Evolutionary conservation across 78 protist genomes (phyloP).

Genomic region (Isochrysis galbana): DNA sequence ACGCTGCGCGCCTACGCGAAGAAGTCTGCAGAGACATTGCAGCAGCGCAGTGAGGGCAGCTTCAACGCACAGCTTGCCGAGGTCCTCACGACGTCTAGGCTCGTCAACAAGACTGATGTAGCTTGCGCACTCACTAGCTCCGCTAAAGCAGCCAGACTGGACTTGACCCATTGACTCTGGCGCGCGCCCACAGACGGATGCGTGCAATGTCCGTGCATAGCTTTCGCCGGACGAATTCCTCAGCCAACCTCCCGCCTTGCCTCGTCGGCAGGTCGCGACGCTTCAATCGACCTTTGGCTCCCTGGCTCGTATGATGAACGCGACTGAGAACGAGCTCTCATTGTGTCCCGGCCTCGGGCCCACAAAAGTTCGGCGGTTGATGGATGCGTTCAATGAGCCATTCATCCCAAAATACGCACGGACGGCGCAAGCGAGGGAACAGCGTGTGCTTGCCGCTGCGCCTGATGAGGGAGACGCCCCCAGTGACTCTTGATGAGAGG

Average conservation of each 20-base stretch:
- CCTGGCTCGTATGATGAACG: background rate
- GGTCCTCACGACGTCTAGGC: background rate
- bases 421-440: too few relatives aligned
- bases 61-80: background rate
- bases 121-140: background rate
- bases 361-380: background rate
- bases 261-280: too few relatives aligned
- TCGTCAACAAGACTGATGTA: slow-evolving; percentile 53
- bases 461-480: too few relatives aligned
- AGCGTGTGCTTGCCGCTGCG: too few relatives aligned
- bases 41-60: background rate
- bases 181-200: background rate
- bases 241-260: too few relatives aligned
- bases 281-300: background rate
- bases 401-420: background rate
- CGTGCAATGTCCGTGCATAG: too few relatives aligned
- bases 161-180: background rate
- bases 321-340: background rate
- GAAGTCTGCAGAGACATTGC: slow-evolving; percentile 39
- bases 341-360: background rate
- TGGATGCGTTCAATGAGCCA: background rate
- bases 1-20: slow-evolving; percentile 43
- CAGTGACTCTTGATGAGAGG: too few relatives aligned
- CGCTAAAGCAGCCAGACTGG: background rate
- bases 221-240: too few relatives aligned